Base-by-base conservation (phyloP, 208 protist genomes). In the Borovskyia barvae region DNA sequence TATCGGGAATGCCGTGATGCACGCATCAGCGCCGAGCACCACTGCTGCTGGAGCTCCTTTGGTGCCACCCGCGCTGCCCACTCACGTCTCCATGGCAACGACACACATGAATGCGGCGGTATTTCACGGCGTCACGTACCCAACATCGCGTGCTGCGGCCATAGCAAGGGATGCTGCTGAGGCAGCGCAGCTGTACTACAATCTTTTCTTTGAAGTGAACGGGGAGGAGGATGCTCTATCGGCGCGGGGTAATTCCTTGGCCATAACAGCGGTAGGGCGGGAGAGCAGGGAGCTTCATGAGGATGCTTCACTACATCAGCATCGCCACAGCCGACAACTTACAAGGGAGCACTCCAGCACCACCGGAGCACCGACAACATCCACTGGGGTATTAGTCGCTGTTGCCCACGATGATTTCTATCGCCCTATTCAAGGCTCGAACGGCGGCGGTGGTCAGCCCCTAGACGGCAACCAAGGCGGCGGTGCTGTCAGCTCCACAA, bases 151-250 rank as follows among this genome's bases (percentile, higher is more conserved):
- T 3, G 51, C 75, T 1, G 72, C 49, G 5, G 41, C 45, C 0
- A 64, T 77, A 8, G 66, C 65, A 1, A 41, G 29, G 28, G 68
- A 82, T 17, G 80, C 75, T 0, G 53, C 82, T 5, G 57, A 62
- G 0, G 75, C 70, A 0, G 81, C 70, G 28, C 35, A 71, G 53
- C 17, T 59, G 39, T 78, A 77, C 67, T 79, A 84, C 42, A 43
- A 54, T 9, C 55, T 81, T 0, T 82, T 79, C 42, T 87, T 76
- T 36, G 28, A 74, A 19, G 54, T 56, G 5, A 39, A 32, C 24
- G 41, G 56, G 24, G 46, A 61, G 1, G 12, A 35, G 24, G 17
- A 9, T 6, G 35, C 12, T 9, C n/a, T n/a, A 48, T 9, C 43
- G 24, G 24, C 40, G 15, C 11, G 8, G 15, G 9, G 17, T 15